Evolutionary conservation across 2,329 filamentous ascomycete genomes (phyloP), one percentile per base, ranked within the genome.

Genomic region (Xylariaceae sp.): DNA sequence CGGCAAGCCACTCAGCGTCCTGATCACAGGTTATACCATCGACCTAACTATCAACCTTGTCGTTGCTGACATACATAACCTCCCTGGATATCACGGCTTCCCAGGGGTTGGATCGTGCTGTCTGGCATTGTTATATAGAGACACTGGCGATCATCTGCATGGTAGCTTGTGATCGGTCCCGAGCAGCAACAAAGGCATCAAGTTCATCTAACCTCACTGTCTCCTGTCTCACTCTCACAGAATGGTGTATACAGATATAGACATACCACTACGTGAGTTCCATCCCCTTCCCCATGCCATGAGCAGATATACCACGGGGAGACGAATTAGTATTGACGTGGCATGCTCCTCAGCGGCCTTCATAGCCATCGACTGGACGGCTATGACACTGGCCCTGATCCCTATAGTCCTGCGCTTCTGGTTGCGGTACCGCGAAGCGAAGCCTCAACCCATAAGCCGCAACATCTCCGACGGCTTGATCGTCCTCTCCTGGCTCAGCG

Each of bases 341-440:
- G 44, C 37, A 26, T 13, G 14, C 5, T 9, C 11, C 32, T 9
- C 14, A 54, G 51, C 50, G 26, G 51, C 51, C 14, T 54, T 54
- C 36, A 54, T 54, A 40, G 51, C 41, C 19, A 51, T 54, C 15
- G 51, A 54, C 42, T 54, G 50, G 34, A 21, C 38, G 12, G 46
- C 46, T 23, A 44, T 54, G 44, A 46, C 50, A 2, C 4, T 54
- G 11, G 51, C 51, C 12, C 36, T 52, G 6, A 38, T 54, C 23
- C 51, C 51, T 12, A 50, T 54, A 18, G 21, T 48, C 14, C 48
- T 54, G 14, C 43, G 51, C n/a, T 52, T 53, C 31, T 54, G 48
- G 48, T 33, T 54, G 17, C 50, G 50, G 11, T 40, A 34, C 31
- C 40, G 33, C n/a, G 41, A 50, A 17, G 28, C 33, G 21, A 36